Evolutionary conservation across 1,139 yeast genomes (phyloP), one percentile per base, ranked within the genome.

Genomic region (Yamadazyma diddensiae): DNA sequence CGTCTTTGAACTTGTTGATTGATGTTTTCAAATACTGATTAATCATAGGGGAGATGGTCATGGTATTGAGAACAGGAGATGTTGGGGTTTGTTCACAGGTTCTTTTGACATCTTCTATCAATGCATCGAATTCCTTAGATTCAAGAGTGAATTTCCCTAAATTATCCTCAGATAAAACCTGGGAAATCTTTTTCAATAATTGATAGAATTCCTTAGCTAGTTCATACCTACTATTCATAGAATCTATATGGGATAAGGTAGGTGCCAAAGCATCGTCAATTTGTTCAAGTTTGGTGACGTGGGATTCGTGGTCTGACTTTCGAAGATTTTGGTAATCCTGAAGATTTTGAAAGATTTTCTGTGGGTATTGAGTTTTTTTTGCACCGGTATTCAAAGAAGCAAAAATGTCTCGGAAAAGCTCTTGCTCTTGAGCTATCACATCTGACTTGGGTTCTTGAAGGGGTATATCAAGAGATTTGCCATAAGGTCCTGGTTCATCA

Each of bases 21-120:
- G 58, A 39, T 3, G 49, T 45, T 16, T 55, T 49, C 14, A 69
- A 39, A 22, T 60, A 48, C 14, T 54, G 51, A 43, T 67, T 69
- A 42, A 67, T 52, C 2, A 69, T 40, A 12, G 59, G 47, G 0
- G 74, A 73, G 24, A 67, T 39, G 0, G 74, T 64, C 23, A 60
- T 46, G 6, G 53, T 57, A 34, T 67, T 66, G 30, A 62, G 42
- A 1, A 42, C 36, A 1, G 71, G 70, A 1, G 29, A 28, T 6
- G 36, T 31, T 0, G 70, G 65, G 4, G 25, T 18, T 5, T 22
- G n/a, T 16, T 26, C 3, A 34, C 27, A 24, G 10, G 34, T n/a
- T 55, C 43, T 6, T 29, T 26, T 10, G 6, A 26, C 12, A 5
- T 26, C 19, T 15, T 12, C n/a, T 4, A 26, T 11, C 5, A 18